phyloP scores from a whole-genome alignment of 2,329 filamentous ascomycete genomes.

The Sodiomyces alkalinus region DNA sequence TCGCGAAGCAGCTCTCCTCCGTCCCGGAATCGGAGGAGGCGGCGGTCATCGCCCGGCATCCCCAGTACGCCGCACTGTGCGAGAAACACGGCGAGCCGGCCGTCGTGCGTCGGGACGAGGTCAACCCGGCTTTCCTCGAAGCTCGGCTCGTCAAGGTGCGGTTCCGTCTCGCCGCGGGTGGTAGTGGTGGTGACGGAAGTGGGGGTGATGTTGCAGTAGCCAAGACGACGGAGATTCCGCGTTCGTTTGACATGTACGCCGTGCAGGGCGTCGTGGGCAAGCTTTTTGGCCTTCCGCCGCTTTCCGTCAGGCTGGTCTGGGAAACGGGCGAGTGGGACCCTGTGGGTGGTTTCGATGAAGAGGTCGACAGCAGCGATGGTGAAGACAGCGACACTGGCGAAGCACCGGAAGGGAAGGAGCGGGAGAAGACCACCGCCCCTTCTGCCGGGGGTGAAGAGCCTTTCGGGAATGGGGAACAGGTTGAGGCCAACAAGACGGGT shows the following conservation, averaged over 20 bases:
- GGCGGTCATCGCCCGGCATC: conserved; percentile 47
- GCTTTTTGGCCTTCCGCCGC: conserved; percentile 49
- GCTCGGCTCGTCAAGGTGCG: conserved; percentile 57
- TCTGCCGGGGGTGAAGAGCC: too few relatives aligned
- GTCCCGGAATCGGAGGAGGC: conserved; percentile 36
- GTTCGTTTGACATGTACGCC: conserved; percentile 64
- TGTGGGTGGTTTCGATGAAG: conserved; percentile 45
- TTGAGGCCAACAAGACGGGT: conserved; percentile 21
- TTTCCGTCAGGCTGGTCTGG: conserved; percentile 57
- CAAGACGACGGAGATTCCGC: conserved; percentile 45
- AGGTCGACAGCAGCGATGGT: conserved; percentile 29
- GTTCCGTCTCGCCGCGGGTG: conserved; percentile 23
- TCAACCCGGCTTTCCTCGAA: conserved; percentile 71
- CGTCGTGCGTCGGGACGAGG: conserved; percentile 36
- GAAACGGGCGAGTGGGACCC: conserved; percentile 88
- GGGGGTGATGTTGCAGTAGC: conserved; percentile 1
- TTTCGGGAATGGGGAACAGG: conserved; percentile 6
- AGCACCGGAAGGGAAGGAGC: conserved; percentile 18
- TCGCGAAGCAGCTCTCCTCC: conserved; percentile 57
- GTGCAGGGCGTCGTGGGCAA: conserved; percentile 65
- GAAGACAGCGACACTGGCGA: conserved; percentile 34
- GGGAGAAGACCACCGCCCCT: too few relatives aligned
- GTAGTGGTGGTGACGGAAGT: too few relatives aligned
- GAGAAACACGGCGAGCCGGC: conserved; percentile 58
- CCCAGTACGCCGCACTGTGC: conserved; percentile 60